These are phyloP conservation scores for Ambrosiella beaveri DNA, from an alignment of 2,329 filamentous ascomycete genomes.

Conservation along the genomic window DNA sequence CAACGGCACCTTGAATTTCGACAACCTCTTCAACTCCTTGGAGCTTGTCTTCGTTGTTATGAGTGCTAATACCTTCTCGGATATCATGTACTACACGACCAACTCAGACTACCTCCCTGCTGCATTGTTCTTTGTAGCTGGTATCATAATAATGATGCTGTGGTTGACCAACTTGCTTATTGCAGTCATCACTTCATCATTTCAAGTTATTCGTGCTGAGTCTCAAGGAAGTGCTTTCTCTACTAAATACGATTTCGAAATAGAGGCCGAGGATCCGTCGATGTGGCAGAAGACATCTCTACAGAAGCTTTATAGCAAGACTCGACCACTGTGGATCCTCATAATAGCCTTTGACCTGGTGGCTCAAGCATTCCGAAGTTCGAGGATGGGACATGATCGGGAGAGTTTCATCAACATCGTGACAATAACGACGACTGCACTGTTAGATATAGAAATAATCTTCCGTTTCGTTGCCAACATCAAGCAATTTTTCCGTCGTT, in stretches of 20 bases:
- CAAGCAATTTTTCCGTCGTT: constrained; percentile 58
- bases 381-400: constrained; percentile 49
- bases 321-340: constrained; percentile 58
- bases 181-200: constrained; percentile 94
- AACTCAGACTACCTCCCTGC: constrained; percentile 80
- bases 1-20: constrained; percentile 78
- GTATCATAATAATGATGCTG: constrained; percentile 80
- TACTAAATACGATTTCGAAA: constrained; percentile 20
- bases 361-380: constrained; percentile 59
- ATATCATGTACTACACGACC: constrained; percentile 84
- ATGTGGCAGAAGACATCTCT: constrained; percentile 30
- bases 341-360: constrained; percentile 70
- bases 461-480: constrained; percentile 65
- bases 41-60: constrained; percentile 96
- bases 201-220: constrained; percentile 95
- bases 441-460: constrained; percentile 68
- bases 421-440: constrained; percentile 58
- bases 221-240: constrained; percentile 79
- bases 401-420: constrained; percentile 49
- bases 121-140: constrained; percentile 56
- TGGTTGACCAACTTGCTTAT: constrained; percentile 93
- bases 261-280: constrained; percentile 42
- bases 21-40: constrained; percentile 81
- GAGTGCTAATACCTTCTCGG: constrained; percentile 92
- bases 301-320: constrained; percentile 59